phyloP scores from a whole-genome alignment of 441 rosid genomes.

The Erysimum pusillum region DNA sequence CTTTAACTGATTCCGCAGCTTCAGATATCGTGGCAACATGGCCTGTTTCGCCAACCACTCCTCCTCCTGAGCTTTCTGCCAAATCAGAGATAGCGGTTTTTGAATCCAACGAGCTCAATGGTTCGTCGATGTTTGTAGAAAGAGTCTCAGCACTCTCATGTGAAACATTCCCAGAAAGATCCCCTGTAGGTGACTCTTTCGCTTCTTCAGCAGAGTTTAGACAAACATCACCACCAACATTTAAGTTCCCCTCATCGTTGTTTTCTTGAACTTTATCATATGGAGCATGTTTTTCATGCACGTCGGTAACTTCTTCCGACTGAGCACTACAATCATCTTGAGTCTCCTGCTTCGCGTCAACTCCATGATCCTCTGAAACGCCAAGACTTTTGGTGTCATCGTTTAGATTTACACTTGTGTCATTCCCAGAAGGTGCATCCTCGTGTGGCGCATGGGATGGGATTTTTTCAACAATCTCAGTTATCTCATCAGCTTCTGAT shows the following conservation, averaged over 20 bases:
- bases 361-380: conserved; percentile 30
- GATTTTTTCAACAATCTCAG: conserved; percentile 41
- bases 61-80: conserved; percentile 40
- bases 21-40: conserved; percentile 36
- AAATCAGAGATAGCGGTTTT: conserved; percentile 35
- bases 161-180: conserved; percentile 36
- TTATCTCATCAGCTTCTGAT: conserved; percentile 36
- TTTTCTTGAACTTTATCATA: conserved; percentile 37
- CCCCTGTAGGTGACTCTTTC: conserved; percentile 31
- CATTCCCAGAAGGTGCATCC: conserved; percentile 37
- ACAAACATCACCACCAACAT: conserved; percentile 31
- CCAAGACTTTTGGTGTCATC: conserved; percentile 27
- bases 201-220: conserved; percentile 43
- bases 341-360: conserved; percentile 24
- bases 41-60: conserved; percentile 27
- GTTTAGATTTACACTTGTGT: conserved; percentile 21
- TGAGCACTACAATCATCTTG: conserved; percentile 32
- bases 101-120: conserved; percentile 33
- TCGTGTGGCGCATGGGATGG: conserved; percentile 37
- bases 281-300: conserved; percentile 38
- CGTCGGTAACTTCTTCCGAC: conserved; percentile 31
- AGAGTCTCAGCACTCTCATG: conserved; percentile 38
- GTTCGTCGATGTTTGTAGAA: conserved; percentile 34
- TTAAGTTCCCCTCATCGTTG: conserved; percentile 29
- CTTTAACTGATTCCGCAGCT: conserved; percentile 32